Evolutionary conservation across 169 alveolate genomes (phyloP).

Genomic region (Theileria annulata): DNA sequence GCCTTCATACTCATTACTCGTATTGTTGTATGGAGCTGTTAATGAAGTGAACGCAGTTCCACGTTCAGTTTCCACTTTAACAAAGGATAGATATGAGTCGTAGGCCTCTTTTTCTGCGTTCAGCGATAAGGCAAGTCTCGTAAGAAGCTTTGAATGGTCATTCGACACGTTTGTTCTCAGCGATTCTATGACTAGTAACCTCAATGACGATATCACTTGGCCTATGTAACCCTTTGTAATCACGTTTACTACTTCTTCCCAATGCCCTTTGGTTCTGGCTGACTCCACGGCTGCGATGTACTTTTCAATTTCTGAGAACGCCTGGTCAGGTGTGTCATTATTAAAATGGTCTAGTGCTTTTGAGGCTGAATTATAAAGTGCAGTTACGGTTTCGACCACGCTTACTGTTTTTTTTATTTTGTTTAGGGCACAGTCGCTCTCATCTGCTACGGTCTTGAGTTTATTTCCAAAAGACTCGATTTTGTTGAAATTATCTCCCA

Average conservation of each 20-base stretch:
- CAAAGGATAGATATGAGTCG: conserved; percentile 30
- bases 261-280: conserved; percentile 50
- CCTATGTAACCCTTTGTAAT: conserved; percentile 43
- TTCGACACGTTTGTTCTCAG: conserved; percentile 25
- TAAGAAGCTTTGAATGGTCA: conserved; percentile 38
- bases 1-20: not conserved
- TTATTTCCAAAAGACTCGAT: conserved; percentile 36
- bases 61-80: conserved; percentile 5
- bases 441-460: conserved; percentile 34
- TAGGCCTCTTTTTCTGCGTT: conserved; percentile 51
- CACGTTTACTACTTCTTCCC: conserved; percentile 53
- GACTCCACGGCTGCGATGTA: conserved; percentile 34
- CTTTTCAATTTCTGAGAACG: conserved; percentile 5
- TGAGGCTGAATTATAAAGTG: conserved; percentile 48
- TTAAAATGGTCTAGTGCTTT: conserved; percentile 18
- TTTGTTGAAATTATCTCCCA: conserved; percentile 27
- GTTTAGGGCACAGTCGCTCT: conserved; percentile 26
- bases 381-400: conserved; percentile 35
- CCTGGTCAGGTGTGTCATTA: conserved; percentile 4
- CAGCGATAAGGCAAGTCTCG: conserved; percentile 47
- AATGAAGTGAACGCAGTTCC: not conserved
- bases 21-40: not conserved
- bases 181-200: conserved; percentile 24
- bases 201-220: conserved; percentile 40
- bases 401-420: conserved; percentile 38